Percentiles rank a stretch among this genome's conserved stretches.
Evolutionary conservation across 495 filamentous ascomycete species (phyloP).

Genomic region (Diplogelasinospora grovesii): DNA sequence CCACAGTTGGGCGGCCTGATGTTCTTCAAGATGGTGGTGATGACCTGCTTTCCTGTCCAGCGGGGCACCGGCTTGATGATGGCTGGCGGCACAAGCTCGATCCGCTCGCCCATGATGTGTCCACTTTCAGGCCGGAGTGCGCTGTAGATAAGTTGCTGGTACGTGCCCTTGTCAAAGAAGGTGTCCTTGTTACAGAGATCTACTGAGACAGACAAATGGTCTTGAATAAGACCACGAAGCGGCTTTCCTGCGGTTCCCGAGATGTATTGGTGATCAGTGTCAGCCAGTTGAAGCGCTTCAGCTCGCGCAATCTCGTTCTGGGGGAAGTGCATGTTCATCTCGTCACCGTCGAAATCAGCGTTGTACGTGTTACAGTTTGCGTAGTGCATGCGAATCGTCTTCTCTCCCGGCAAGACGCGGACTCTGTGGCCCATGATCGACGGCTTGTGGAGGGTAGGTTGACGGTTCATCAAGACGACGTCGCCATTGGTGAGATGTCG

Average conservation of each 20-base stretch:
- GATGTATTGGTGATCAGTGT: conserved; percentile 96
- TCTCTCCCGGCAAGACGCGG: conserved; percentile 84
- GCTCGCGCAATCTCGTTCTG: conserved; percentile 92
- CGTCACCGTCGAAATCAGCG: conserved; percentile 99
- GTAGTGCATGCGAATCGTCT: conserved; percentile 99
- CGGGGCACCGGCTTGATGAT: conserved; percentile 71
- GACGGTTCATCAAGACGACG: conserved; percentile 97
- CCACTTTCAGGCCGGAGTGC: conserved; percentile 84
- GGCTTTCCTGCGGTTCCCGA: conserved; percentile 92
- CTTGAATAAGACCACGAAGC: conserved; percentile 93
- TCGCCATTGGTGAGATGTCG: conserved; percentile 94
- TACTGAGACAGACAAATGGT: conserved; percentile 93
- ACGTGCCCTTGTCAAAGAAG: conserved; percentile 84
- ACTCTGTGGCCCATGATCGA: conserved; percentile 98
- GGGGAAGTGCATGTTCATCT: conserved; percentile 99
- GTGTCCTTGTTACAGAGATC: conserved; percentile 86
- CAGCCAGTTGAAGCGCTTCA: conserved; percentile 85
- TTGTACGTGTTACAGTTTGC: conserved; percentile 99
- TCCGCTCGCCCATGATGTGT: conserved; percentile 62
- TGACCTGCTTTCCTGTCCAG: conserved; percentile 98
- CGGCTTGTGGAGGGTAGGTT: conserved; percentile 99
- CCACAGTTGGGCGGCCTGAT: conserved; percentile 68
- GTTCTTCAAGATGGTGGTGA: conserved; percentile 89
- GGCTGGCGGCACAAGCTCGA: conserved; percentile 72
- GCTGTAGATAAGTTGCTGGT: conserved; percentile 85